phyloP scores from a whole-genome alignment of 306 rosid genomes.

The Castanea sativa region DNA sequence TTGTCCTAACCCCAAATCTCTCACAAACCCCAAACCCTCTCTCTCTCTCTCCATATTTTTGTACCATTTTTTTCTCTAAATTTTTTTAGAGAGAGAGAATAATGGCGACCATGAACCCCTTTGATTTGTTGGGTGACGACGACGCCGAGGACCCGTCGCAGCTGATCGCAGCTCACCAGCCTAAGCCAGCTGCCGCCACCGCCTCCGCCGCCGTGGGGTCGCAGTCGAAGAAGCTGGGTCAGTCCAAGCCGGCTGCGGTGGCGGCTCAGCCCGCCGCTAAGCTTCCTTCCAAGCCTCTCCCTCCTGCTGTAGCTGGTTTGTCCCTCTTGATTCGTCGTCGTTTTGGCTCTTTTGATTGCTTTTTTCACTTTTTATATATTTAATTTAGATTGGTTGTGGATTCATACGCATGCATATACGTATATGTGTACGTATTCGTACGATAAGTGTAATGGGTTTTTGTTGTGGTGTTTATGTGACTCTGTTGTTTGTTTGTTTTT shows the following conservation, averaged over 20 bases:
- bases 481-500: neutral
- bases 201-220: slow-evolving; percentile 23
- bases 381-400: neutral
- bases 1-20: too few relatives aligned
- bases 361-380: neutral
- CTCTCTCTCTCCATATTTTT: too few relatives aligned
- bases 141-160: slow-evolving; percentile 94
- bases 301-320: slow-evolving; percentile 87
- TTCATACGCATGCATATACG: neutral
- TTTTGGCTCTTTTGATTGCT: neutral
- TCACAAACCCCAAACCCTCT: too few relatives aligned
- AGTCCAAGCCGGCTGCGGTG: slow-evolving; percentile 31
- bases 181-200: slow-evolving; percentile 22
- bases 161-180: slow-evolving; percentile 55
- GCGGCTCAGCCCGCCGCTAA: slow-evolving; percentile 50
- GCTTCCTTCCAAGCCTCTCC: slow-evolving; percentile 77
- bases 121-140: slow-evolving; percentile 81
- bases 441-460: too few relatives aligned
- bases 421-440: neutral
- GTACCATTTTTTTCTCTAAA: neutral
- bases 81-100: neutral
- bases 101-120: slow-evolving; percentile 87
- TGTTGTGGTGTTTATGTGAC: too few relatives aligned
- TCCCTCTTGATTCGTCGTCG: neutral
- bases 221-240: slow-evolving; percentile 43